Conservation (phyloP, 305 asterid species). For the Solanum hybrid region DNA sequence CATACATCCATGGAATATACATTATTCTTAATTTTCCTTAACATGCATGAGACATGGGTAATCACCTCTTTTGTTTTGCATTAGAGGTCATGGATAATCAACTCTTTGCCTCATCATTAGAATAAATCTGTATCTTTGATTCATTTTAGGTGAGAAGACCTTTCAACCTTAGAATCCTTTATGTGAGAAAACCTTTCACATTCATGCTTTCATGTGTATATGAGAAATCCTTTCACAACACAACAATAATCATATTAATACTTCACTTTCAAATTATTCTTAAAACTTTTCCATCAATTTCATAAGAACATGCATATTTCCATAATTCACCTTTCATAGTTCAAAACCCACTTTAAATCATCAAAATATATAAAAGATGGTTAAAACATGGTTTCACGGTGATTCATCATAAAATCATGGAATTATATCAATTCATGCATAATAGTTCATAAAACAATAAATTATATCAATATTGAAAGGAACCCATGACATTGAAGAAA, state of each 20-base stretch:
- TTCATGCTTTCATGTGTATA: neutral
- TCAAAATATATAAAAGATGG: neutral
- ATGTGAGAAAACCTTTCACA: neutral
- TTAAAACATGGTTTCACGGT: neutral
- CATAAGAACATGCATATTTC: neutral
- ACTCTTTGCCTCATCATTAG: neutral
- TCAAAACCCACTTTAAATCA: neutral
- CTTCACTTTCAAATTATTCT: neutral
- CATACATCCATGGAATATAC: neutral
- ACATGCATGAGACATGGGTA: neutral
- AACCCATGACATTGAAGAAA: neutral
- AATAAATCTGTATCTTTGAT: neutral
- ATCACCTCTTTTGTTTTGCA: neutral
- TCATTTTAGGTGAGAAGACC: neutral
- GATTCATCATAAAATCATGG: neutral
- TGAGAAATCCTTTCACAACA: neutral
- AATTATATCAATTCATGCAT: neutral
- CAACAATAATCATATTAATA: neutral
- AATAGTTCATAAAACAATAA: no score
- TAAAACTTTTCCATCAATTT: no score
- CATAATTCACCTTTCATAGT: neutral
- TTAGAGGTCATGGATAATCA: no score
- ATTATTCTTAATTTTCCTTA: neutral
- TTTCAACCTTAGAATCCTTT: neutral
- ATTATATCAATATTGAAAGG: neutral